Evolutionary conservation across 495 filamentous ascomycete species (phyloP).

Genomic region (Hypoxylon cercidicola): DNA sequence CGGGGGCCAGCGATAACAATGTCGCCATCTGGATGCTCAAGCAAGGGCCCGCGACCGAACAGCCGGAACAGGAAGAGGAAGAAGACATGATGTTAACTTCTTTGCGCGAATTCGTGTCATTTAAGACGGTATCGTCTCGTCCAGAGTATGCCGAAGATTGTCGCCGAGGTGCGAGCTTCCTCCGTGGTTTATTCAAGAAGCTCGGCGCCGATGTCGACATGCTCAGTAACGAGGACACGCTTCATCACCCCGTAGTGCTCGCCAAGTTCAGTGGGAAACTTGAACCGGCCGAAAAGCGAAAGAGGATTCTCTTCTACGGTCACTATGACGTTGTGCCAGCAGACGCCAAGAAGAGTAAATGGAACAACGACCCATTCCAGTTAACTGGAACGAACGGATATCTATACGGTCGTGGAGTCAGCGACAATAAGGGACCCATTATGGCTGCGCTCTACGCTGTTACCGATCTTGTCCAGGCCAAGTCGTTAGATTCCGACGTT

Average conservation of each 20-base stretch:
- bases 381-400: conserved; percentile 89
- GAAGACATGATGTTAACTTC: conserved; percentile 82
- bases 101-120: conserved; percentile 85
- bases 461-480: conserved; percentile 81
- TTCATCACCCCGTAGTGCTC: conserved; percentile 87
- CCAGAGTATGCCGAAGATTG: conserved; percentile 88
- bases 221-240: conserved; percentile 73
- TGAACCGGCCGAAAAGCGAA: conserved; percentile 65
- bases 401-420: conserved; percentile 94
- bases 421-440: conserved; percentile 96
- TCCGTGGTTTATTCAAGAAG: conserved; percentile 87
- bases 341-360: conserved; percentile 78
- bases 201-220: conserved; percentile 90
- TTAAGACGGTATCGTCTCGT: conserved; percentile 87
- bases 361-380: conserved; percentile 87
- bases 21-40: conserved; percentile 89
- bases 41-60: conserved; percentile 57
- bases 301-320: conserved; percentile 94
- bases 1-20: conserved; percentile 92
- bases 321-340: conserved; percentile 99
- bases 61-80: conserved; percentile 44
- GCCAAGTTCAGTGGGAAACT: conserved; percentile 83
- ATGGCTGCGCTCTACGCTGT: conserved; percentile 93
- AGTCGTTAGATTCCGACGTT: conserved; percentile 83
- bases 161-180: conserved; percentile 88